Evolutionary conservation across 2,329 filamentous ascomycete genomes (phyloP).

Genomic region (Coleophoma cylindrospora): DNA sequence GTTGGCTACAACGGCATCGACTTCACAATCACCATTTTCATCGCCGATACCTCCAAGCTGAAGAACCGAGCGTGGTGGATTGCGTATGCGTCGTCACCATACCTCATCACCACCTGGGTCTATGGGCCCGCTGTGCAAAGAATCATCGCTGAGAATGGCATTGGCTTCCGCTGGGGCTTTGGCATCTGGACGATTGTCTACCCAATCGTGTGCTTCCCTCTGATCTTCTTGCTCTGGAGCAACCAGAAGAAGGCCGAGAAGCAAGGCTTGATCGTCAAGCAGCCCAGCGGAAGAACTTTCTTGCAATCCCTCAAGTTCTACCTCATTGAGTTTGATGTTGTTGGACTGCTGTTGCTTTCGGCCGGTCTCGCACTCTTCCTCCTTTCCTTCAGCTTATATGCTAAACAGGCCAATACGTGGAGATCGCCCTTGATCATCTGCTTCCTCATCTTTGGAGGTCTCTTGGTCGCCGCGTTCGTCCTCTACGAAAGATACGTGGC

Average conservation of each 20-base stretch:
- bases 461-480: constrained; percentile 48
- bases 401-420: constrained; percentile 18
- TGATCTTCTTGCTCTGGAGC: constrained; percentile 49
- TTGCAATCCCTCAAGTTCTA: constrained; percentile 46
- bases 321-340: constrained; percentile 53
- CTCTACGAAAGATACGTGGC: constrained; percentile 53
- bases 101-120: constrained; percentile 40
- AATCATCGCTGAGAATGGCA: not conserved
- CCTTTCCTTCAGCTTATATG: constrained; percentile 58
- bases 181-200: constrained; percentile 61
- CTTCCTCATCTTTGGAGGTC: constrained; percentile 50
- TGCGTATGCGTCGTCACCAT: constrained; percentile 29
- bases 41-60: constrained; percentile 61
- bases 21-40: constrained; percentile 41
- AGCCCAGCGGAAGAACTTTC: constrained; percentile 35
- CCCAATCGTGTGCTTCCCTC: constrained; percentile 52
- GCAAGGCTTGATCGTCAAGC: constrained; percentile 39
- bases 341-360: constrained; percentile 54
- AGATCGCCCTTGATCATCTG: constrained; percentile 31
- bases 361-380: constrained; percentile 57
- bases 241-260: constrained; percentile 55
- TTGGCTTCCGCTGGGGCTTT: constrained; percentile 63
- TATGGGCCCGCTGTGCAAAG: constrained; percentile 17
- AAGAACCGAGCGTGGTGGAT: constrained; percentile 50
- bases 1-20: constrained; percentile 45